These are phyloP conservation scores for Trichocladium uniseriatum DNA, from an alignment of 495 filamentous ascomycete species.

Conservation along the genomic window DNA sequence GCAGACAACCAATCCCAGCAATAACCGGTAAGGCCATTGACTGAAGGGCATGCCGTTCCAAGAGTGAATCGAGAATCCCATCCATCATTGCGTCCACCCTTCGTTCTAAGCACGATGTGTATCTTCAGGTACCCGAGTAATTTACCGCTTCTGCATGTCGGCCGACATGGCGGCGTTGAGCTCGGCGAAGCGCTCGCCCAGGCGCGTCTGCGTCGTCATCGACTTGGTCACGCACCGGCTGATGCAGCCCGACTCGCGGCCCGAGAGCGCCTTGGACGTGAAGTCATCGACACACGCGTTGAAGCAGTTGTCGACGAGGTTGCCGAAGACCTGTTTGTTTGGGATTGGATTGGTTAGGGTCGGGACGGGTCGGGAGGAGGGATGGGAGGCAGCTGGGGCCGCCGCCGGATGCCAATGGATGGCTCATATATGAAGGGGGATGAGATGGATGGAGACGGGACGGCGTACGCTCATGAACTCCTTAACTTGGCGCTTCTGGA, in stretches of 20 bases:
- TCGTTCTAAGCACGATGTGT: too few species aligned
- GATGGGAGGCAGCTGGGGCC: neutral
- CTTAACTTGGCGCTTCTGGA: constrained; percentile 96
- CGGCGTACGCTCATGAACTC: constrained; percentile 84
- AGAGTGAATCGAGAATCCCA: too few species aligned
- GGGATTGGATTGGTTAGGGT: constrained; percentile 4
- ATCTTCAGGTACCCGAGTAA: too few species aligned
- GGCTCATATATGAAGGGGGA: neutral
- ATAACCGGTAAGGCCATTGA: too few species aligned
- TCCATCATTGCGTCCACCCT: too few species aligned
- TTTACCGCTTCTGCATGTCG: constrained; percentile 43
- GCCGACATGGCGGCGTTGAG: constrained; percentile 77
- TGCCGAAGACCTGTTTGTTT: constrained; percentile 75
- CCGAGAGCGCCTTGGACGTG: constrained; percentile 84
- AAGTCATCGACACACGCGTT: constrained; percentile 96
- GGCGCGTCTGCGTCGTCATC: constrained; percentile 73
- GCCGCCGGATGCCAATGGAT: neutral
- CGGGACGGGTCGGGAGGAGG: neutral
- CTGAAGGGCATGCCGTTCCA: too few species aligned
- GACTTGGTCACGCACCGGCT: constrained; percentile 92
- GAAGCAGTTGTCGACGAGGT: constrained; percentile 92
- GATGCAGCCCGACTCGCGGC: constrained; percentile 81
- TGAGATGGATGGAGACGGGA: neutral
- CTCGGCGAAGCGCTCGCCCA: constrained; percentile 90
- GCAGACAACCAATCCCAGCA: too few species aligned